These are phyloP conservation scores for Coniosporium apollinis DNA, from an alignment of 495 filamentous ascomycete species.

Conservation along the genomic window DNA sequence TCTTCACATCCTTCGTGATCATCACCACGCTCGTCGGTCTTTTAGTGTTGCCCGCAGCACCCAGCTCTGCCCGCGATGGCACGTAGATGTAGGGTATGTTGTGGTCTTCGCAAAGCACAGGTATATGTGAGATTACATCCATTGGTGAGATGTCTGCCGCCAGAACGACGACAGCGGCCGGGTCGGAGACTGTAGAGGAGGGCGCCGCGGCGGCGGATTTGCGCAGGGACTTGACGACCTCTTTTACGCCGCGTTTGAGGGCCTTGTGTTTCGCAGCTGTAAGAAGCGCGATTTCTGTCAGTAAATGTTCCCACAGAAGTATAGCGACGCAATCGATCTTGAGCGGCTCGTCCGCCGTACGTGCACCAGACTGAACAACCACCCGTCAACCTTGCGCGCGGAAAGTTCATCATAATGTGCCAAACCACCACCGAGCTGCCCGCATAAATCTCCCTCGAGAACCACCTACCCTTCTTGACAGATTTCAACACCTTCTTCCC, in stretches of 20 bases:
- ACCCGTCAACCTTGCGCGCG: too few species aligned
- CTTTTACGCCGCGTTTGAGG: slow-evolving; percentile 93
- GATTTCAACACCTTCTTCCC: slow-evolving; percentile 86
- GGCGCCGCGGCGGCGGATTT: slow-evolving; percentile 50
- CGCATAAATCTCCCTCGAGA: too few species aligned
- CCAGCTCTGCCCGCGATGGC: slow-evolving; percentile 71
- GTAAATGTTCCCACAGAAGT: neutral
- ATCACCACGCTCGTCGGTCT: slow-evolving; percentile 89
- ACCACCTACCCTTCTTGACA: slow-evolving; percentile 95
- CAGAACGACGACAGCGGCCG: slow-evolving; percentile 67
- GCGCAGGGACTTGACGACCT: slow-evolving; percentile 91
- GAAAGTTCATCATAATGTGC: too few species aligned
- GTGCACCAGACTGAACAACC: too few species aligned
- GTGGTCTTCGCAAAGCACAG: slow-evolving; percentile 94
- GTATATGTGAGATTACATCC: slow-evolving; percentile 95
- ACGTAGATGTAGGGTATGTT: slow-evolving; percentile 89
- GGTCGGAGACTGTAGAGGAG: slow-evolving; percentile 25
- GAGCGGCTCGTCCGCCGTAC: too few species aligned
- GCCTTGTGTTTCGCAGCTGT: slow-evolving; percentile 81
- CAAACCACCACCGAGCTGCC: too few species aligned
- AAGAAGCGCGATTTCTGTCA: neutral
- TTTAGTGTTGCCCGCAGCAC: slow-evolving; percentile 81
- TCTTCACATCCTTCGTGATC: slow-evolving; percentile 36
- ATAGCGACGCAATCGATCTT: too few species aligned
- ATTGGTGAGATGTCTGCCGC: slow-evolving; percentile 93